These are phyloP conservation scores for Saccharomycopsis sp. DNA, from an alignment of 805 yeast species.

Conservation along the genomic window DNA sequence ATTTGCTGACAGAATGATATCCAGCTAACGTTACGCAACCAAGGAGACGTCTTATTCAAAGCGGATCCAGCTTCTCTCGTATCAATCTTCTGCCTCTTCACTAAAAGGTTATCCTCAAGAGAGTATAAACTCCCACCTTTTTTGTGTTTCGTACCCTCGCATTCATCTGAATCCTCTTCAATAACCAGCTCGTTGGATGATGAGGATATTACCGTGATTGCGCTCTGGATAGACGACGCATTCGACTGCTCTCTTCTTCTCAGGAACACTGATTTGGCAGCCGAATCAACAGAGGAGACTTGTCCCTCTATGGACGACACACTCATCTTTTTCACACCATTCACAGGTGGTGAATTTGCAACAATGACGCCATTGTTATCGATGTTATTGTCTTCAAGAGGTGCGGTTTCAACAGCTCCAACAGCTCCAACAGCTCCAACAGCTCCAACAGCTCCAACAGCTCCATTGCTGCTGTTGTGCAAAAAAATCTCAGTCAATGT, in stretches of 20 bases:
- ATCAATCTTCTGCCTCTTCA: conserved; percentile 1
- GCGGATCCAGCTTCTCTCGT: conserved; percentile 13
- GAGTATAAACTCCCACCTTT: not conserved
- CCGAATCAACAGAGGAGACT: not conserved
- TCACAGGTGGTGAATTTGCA: too few species aligned
- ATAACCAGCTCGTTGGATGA: not conserved
- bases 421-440: not conserved
- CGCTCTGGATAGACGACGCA: not conserved
- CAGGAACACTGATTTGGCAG: not conserved
- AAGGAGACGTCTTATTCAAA: conserved; percentile 22
- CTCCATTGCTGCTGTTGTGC: not conserved
- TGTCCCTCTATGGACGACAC: not conserved
- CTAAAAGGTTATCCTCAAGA: not conserved
- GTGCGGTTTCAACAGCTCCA: not conserved
- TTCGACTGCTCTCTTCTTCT: not conserved
- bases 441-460: not conserved
- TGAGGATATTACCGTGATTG: not conserved
- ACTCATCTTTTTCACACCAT: not conserved
- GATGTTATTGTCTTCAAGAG: too few species aligned
- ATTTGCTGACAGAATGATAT: conserved; percentile 12
- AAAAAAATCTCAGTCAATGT: not conserved
- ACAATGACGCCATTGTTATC: too few species aligned
- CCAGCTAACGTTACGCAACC: conserved; percentile 18
- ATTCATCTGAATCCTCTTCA: not conserved
- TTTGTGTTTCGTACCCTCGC: not conserved